Base-by-base conservation (phyloP, 2,329 filamentous ascomycete genomes). In the Chrysoporthe austroafricana region DNA sequence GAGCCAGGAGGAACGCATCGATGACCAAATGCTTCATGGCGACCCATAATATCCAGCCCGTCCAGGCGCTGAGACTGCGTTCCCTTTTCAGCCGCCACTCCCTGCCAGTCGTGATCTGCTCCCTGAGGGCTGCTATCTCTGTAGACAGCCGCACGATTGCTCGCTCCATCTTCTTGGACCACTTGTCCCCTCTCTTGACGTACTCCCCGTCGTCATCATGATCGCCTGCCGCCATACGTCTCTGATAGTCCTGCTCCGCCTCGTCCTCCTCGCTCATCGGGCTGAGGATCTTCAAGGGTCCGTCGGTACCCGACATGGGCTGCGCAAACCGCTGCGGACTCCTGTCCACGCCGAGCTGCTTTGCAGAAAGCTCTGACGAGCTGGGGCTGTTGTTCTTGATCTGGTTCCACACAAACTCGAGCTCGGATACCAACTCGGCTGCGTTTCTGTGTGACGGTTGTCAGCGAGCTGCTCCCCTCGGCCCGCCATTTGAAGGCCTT, bases 361-460 rank as follows among this genome's bases (percentile, higher is more conserved):
- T 83, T n/a, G 85, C 84, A 1, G 85, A 87, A 13, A 86, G 84
- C 52, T 85, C 77, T 50, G 89, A 81, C 48, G 90, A 89, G 21
- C 86, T 88, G 4, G 90, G 88, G 13, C 88, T 88, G 74, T 95
- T 97, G 73, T 91, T 91, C 79, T 96, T 97, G 73, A 99, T 95
- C 78, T 98, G 96, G 73, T 97, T 94, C 96, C 96, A 99, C 50
- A 99, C 95, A 74, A 98, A 99, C 80, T 99, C 96, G n/a, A 99
- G 87, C 79, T 99, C 96, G 11, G 90, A 86, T 48, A 98, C 94
- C 50, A 99, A 85, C 79, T 97, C 94, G 69, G 90, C 87, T 8
- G 93, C 93, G 77, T 97, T 94, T 61, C 87, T 90, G 71, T 64
- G 36, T 62, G 44, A 36, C 18, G 32, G 32, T 11, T n/a, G 63